Base-by-base conservation (phyloP, 2,329 filamentous ascomycete genomes). In the Claviceps maximensis region DNA sequence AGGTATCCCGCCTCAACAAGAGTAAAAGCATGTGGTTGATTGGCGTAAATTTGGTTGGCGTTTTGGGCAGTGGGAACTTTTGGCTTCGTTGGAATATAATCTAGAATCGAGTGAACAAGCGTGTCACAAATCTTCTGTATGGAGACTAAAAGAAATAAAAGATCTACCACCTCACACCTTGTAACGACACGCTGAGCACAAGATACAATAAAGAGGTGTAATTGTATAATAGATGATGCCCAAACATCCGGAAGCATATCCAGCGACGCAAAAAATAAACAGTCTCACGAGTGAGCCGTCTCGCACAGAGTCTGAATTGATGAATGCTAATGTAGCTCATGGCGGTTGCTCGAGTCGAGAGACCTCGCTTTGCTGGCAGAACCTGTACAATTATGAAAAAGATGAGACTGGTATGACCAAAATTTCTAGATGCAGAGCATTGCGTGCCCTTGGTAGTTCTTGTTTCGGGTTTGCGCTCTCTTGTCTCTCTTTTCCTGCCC, bases 321-420 rank as follows among this genome's bases (percentile, higher is more conserved):
- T 2, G 6, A 17, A 21, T 25, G n/a, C 29, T n/a, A 6, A 21
- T 21, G 10, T 23, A 29, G 19, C 6, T 2, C 31, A 38, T 46
- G 42, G 41, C 21, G 5, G 38, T 21, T 48, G 17, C 33, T 21
- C 25, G 47, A 27, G 51, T 47, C 44, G 29, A 46, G 56, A 62
- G 27, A 51, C 58, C 46, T 54, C 59, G 53, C 61, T 61, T 15
- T 73, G 71, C 6, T 81, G 77, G 77, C 73, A 75, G n/a, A 72
- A 69, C 53, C 66, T 66, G 27, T 76, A 74, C 55, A 68, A 68
- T 23, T 71, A 73, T 7, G n/a, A 61, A 67, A 29, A 61, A 73
- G 61, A 74, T 80, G 33, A 69, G 73, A 77, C 53, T 71, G 65
- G 33, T 80, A 77, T 60, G 73, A 78, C 50, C 70, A 72, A 49